These are phyloP conservation scores for Talaromyces nanjingensis DNA, from an alignment of 495 filamentous ascomycete species.

Conservation along the genomic window DNA sequence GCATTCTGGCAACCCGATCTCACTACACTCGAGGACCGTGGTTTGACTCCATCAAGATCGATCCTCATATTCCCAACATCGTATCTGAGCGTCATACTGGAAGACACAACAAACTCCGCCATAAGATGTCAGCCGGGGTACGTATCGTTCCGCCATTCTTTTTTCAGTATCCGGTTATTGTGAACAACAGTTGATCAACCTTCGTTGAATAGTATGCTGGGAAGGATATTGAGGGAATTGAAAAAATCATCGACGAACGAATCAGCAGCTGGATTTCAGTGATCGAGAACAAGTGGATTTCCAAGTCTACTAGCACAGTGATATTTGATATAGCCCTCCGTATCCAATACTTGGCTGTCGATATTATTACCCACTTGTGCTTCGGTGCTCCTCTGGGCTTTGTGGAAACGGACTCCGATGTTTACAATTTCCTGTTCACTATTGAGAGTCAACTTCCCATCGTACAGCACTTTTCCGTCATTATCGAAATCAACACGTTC, in stretches of 20 bases:
- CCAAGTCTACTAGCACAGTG: neutral
- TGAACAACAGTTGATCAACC: too few species aligned
- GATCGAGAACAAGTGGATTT: neutral
- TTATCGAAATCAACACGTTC: neutral
- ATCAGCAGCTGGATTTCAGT: slow-evolving; percentile 13
- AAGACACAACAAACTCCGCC: slow-evolving; percentile 24
- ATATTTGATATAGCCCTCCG: slow-evolving; percentile 28
- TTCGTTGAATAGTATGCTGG: slow-evolving; percentile 23
- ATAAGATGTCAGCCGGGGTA: slow-evolving; percentile 30
- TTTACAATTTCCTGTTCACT: slow-evolving; percentile 35
- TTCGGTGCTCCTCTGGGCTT: slow-evolving; percentile 31
- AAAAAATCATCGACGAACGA: slow-evolving; percentile 17
- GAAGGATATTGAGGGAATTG: slow-evolving; percentile 25
- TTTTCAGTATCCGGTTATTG: too few species aligned
- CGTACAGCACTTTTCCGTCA: neutral
- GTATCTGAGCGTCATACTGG: slow-evolving; percentile 24
- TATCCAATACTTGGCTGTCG: slow-evolving; percentile 31
- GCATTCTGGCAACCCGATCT: slow-evolving; percentile 26
- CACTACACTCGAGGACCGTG: slow-evolving; percentile 18
- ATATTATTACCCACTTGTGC: slow-evolving; percentile 32
- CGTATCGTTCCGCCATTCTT: slow-evolving; percentile 4
- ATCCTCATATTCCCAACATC: slow-evolving; percentile 25
- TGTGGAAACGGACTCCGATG: slow-evolving; percentile 33
- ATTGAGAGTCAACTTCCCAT: neutral
- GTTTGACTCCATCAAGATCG: slow-evolving; percentile 21